These are phyloP conservation scores for Cystofilobasidium ferigula DNA, from an alignment of 768 basidiomycete species.

Conservation along the genomic window DNA sequence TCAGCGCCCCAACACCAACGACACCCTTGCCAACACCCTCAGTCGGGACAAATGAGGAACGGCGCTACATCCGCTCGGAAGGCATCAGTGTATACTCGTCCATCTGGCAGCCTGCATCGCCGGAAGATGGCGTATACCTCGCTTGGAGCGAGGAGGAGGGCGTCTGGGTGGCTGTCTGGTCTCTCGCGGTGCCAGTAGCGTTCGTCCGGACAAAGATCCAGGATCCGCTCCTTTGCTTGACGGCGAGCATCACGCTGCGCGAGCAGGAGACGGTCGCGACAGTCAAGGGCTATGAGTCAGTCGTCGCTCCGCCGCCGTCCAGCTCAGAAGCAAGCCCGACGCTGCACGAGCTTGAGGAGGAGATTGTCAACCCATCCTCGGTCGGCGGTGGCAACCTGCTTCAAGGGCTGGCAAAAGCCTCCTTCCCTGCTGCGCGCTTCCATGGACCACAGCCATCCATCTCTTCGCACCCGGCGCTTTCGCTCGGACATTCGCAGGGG, in stretches of 20 bases:
- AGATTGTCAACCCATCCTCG: conserved; percentile 38
- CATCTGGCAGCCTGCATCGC: conserved; percentile 49
- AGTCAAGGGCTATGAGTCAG: conserved; percentile 39
- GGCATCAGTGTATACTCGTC: conserved; percentile 60
- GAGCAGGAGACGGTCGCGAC: conserved; percentile 55
- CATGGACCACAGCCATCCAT: conserved; percentile 42
- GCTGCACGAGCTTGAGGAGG: conserved; percentile 35
- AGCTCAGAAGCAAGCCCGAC: conserved; percentile 33
- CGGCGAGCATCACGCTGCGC: conserved; percentile 73
- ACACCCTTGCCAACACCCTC: conserved; percentile 77
- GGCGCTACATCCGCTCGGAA: conserved; percentile 63
- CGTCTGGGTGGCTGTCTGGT: conserved; percentile 69
- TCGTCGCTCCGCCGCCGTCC: conserved; percentile 32
- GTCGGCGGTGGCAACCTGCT: conserved; percentile 60
- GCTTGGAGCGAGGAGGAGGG: conserved; percentile 54
- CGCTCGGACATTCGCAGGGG: conserved; percentile 6
- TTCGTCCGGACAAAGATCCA: conserved; percentile 58
- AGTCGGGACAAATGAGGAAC: conserved; percentile 55
- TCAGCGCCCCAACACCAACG: conserved; percentile 56
- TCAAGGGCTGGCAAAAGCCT: conserved; percentile 54
- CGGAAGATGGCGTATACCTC: conserved; percentile 52
- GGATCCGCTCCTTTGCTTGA: conserved; percentile 72
- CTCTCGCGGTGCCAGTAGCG: conserved; percentile 63
- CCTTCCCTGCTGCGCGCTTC: conserved; percentile 63
- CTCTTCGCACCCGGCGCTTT: conserved; percentile 14